A percentile compares a stretch with the other conserved stretches of the same genome.
phyloP scores from a whole-genome alignment of 345 rosid genomes.

The Salix dunnii region DNA sequence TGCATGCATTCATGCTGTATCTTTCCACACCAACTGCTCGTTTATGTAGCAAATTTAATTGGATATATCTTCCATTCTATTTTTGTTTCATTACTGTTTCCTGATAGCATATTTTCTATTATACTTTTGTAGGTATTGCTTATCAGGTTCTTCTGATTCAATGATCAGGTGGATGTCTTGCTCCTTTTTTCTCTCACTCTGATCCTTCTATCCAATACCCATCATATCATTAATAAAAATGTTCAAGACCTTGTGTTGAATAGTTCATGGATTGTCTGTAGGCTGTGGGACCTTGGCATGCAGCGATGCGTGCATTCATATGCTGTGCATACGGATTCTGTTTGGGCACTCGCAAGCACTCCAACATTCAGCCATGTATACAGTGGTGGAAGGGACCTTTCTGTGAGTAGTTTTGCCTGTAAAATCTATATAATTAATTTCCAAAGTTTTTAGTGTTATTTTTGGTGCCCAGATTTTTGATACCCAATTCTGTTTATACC shows the following conservation, averaged over 20 bases:
- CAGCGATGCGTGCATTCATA: constrained; percentile 98
- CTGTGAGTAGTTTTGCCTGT: constrained; percentile 55
- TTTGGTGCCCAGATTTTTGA: constrained; percentile 10
- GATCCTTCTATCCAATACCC: neutral
- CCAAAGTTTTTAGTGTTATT: constrained; percentile 4
- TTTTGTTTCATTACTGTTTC: neutral
- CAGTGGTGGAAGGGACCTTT: constrained; percentile 98
- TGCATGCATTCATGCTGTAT: neutral
- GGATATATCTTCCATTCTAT: neutral
- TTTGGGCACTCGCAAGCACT: constrained; percentile 99
- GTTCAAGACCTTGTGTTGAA: constrained; percentile 15
- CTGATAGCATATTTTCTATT: constrained; percentile 6
- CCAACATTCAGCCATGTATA: constrained; percentile 93
- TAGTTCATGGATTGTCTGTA: constrained; percentile 32
- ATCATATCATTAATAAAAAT: constrained; percentile 9
- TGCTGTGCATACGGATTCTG: constrained; percentile 99
- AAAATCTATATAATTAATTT: neutral
- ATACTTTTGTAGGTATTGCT: constrained; percentile 71
- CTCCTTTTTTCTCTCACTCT: constrained; percentile 10
- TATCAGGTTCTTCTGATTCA: constrained; percentile 98
- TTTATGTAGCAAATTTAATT: neutral
- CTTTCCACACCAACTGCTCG: neutral
- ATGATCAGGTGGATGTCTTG: constrained; percentile 76
- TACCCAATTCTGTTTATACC: constrained; percentile 20
- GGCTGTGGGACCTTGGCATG: constrained; percentile 99